phyloP scores from a whole-genome alignment of 2,329 filamentous ascomycete species.

The Pyricularia sp. region DNA sequence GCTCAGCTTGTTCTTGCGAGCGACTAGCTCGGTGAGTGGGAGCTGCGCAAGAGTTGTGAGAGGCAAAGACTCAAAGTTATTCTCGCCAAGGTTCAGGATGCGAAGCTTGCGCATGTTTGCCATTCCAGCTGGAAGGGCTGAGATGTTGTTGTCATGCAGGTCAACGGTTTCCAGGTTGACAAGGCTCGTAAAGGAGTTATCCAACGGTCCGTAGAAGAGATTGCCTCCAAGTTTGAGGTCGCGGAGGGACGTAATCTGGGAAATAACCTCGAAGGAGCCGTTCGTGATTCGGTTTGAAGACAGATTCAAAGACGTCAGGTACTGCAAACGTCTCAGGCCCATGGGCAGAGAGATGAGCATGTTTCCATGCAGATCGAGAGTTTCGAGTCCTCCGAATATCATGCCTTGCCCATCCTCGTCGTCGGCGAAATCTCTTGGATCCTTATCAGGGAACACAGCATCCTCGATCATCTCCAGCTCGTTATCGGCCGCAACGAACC shows the following conservation, averaged over 20 bases:
- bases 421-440: conserved; percentile 45
- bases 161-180: conserved; percentile 70
- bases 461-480: conserved; percentile 69
- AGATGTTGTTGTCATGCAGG: conserved; percentile 70
- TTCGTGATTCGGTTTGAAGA: conserved; percentile 75
- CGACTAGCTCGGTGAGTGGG: conserved; percentile 58
- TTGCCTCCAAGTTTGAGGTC: conserved; percentile 81
- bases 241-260: conserved; percentile 61
- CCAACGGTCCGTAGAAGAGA: conserved; percentile 57
- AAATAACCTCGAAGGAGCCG: conserved; percentile 61
- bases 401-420: conserved; percentile 60
- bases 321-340: conserved; percentile 63
- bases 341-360: conserved; percentile 60
- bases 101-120: conserved; percentile 60
- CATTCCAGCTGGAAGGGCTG: conserved; percentile 57
- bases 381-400: conserved; percentile 75
- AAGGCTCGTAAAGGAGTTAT: conserved; percentile 53
- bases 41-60: conserved; percentile 59
- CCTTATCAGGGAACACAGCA: conserved; percentile 66
- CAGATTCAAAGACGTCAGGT: conserved; percentile 77
- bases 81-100: conserved; percentile 71
- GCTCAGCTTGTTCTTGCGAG: conserved; percentile 68
- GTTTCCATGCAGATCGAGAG: conserved; percentile 82
- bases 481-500: conserved; percentile 83
- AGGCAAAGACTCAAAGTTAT: conserved; percentile 62